Conservation (phyloP, 208 protist species). For the Wallacemonas sp. region DNA sequence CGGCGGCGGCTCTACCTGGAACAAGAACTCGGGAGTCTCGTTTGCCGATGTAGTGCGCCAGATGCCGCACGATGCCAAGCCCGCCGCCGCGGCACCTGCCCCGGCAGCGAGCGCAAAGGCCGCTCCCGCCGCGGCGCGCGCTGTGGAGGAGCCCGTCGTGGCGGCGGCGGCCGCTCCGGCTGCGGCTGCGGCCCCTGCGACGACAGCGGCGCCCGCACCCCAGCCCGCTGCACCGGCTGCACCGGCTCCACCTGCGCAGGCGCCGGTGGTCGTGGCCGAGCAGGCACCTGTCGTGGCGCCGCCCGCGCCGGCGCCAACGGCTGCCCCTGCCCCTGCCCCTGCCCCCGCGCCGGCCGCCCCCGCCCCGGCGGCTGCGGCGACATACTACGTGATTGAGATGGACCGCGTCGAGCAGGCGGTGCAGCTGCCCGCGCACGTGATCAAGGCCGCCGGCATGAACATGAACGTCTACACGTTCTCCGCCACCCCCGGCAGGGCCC, state of each 20-base stretch:
- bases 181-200: neutral
- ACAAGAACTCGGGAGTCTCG: conserved; percentile 52
- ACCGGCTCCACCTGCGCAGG: conserved; percentile 15
- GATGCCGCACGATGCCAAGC: conserved; percentile 18
- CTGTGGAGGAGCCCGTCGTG: neutral
- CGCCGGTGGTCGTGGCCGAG: too few species aligned
- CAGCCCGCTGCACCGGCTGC: conserved; percentile 1
- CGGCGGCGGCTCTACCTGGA: conserved; percentile 42
- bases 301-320: too few species aligned
- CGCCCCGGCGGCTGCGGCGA: too few species aligned
- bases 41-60: conserved; percentile 68
- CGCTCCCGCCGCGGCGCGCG: neutral
- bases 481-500: conserved; percentile 55
- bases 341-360: conserved; percentile 23
- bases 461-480: conserved; percentile 48
- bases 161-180: too few species aligned
- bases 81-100: conserved; percentile 17
- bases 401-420: conserved; percentile 45
- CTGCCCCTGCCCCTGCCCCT: conserved; percentile 24
- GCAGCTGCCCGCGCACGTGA: conserved; percentile 42
- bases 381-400: conserved; percentile 72
- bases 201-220: neutral
- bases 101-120: neutral
- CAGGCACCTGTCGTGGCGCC: too few species aligned
- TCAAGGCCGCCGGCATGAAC: conserved; percentile 26